Conservation (phyloP, 805 yeast genomes). For the Metschnikowia dekortorum region DNA sequence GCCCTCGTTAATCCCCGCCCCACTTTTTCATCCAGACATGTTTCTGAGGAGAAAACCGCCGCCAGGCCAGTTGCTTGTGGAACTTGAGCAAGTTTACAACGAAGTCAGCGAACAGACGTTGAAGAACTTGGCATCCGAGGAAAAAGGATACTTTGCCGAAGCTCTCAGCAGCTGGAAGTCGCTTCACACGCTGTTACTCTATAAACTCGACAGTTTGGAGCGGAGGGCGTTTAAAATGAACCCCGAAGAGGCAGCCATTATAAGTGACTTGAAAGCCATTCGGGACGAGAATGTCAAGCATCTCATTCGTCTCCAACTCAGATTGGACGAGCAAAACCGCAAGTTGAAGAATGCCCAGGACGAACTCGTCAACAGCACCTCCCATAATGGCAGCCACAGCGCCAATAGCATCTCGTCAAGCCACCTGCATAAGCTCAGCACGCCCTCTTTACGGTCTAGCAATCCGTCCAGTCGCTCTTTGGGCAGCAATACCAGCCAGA, state of each 20-base stretch:
- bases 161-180: conserved; percentile 73
- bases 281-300: conserved; percentile 43
- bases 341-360: conserved; percentile 7
- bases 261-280: conserved; percentile 30
- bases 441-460: conserved; percentile 24
- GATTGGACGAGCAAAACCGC: conserved; percentile 31
- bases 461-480: conserved; percentile 13
- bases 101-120: conserved; percentile 59
- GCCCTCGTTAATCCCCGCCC: neutral
- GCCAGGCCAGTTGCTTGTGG: conserved; percentile 47
- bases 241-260: conserved; percentile 13
- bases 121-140: conserved; percentile 54
- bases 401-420: neutral
- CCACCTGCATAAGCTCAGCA: conserved; percentile 18
- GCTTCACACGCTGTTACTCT: conserved; percentile 57
- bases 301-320: conserved; percentile 36
- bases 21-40: conserved; percentile 27
- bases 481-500: conserved; percentile 10
- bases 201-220: conserved; percentile 52
- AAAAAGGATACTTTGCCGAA: conserved; percentile 45
- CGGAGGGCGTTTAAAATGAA: conserved; percentile 28
- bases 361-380: neutral
- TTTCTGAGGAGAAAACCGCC: conserved; percentile 57
- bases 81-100: conserved; percentile 55
- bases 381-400: neutral